These are phyloP conservation scores for Detonula confervacea DNA, from an alignment of 352 stramenopile genomes.

Conservation along the genomic window DNA sequence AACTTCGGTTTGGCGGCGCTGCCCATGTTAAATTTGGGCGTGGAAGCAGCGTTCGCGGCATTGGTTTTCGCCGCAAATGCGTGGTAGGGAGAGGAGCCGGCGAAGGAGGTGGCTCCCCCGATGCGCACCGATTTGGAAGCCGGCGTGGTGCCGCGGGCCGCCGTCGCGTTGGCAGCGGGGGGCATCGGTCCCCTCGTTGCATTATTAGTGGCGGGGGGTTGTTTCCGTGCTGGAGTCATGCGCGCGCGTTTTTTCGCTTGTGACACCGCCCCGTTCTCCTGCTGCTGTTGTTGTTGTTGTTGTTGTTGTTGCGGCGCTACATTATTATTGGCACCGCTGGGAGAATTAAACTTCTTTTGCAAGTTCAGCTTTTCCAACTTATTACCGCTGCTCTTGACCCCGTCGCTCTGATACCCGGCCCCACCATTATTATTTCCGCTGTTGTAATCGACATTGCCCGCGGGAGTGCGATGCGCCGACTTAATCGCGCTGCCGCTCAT, in stretches of 20 bases:
- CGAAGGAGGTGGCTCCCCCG: not conserved
- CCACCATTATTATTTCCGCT: conserved; percentile 8
- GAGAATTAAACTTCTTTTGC: conserved; percentile 34
- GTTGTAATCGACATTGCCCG: not conserved
- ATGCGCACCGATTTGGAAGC: not conserved
- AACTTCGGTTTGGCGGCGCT: not conserved
- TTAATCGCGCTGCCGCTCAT: conserved; percentile 41
- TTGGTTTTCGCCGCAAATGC: not conserved
- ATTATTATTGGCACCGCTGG: too few species aligned
- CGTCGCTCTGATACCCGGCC: not conserved
- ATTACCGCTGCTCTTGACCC: conserved; percentile 6
- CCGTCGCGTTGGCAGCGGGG: too few species aligned
- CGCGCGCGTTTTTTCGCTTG: conserved; percentile 9
- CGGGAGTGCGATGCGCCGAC: conserved; percentile 11
- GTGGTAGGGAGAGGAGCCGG: not conserved
- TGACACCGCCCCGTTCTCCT: not conserved
- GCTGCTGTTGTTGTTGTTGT: too few species aligned
- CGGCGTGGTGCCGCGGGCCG: not conserved
- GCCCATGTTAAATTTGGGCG: not conserved
- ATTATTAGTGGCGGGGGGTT: too few species aligned
- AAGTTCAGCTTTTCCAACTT: conserved; percentile 42
- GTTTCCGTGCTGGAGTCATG: too few species aligned
- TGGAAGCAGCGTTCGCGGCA: not conserved
- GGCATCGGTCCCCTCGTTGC: too few species aligned
- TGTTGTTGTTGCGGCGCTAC: not conserved